A percentile compares a stretch with the other conserved stretches of the same genome.
phyloP scores from a whole-genome alignment of 305 asterid species.

The Caryopteris hybrid region DNA sequence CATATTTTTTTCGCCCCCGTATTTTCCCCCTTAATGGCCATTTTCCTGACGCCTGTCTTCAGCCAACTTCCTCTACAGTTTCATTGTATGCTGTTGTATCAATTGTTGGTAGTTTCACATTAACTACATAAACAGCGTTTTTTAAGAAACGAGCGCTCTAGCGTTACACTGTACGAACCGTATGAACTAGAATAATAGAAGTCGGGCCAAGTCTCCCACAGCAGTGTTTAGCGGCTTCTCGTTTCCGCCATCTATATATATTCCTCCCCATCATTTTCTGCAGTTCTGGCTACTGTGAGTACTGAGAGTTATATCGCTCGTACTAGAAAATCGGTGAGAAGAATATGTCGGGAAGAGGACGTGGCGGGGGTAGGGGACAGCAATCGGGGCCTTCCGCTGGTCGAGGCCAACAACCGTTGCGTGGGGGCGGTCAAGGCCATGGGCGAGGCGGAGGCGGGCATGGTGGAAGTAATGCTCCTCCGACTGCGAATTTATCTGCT shows the following conservation, averaged over 20 bases:
- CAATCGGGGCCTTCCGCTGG: constrained; percentile 21
- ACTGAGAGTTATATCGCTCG: not conserved
- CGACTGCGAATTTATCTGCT: not conserved
- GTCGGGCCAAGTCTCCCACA: too few relatives aligned
- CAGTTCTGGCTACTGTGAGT: not conserved
- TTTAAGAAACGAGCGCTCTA: too few relatives aligned
- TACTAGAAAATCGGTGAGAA: not conserved
- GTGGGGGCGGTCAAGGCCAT: constrained; percentile 29
- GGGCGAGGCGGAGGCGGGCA: constrained; percentile 33
- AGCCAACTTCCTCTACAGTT: too few relatives aligned
- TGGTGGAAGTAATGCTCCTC: constrained; percentile 29
- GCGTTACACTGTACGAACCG: too few relatives aligned
- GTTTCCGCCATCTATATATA: not conserved
- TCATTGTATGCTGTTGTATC: too few relatives aligned
- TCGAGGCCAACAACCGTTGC: constrained; percentile 13
- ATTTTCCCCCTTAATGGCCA: too few relatives aligned
- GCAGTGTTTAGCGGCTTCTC: not conserved
- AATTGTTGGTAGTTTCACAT: too few relatives aligned
- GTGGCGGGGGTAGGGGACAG: constrained; percentile 5
- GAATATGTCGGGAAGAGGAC: constrained; percentile 28
- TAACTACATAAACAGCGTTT: too few relatives aligned
- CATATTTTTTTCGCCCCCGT: too few relatives aligned
- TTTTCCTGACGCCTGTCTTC: too few relatives aligned
- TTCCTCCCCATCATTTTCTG: not conserved
- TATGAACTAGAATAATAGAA: too few relatives aligned